Percentiles rank a stretch among this genome's conserved stretches.
These are phyloP conservation scores for Hypoxylon sp. DNA, from an alignment of 2,329 filamentous ascomycete genomes.

Conservation along the genomic window DNA sequence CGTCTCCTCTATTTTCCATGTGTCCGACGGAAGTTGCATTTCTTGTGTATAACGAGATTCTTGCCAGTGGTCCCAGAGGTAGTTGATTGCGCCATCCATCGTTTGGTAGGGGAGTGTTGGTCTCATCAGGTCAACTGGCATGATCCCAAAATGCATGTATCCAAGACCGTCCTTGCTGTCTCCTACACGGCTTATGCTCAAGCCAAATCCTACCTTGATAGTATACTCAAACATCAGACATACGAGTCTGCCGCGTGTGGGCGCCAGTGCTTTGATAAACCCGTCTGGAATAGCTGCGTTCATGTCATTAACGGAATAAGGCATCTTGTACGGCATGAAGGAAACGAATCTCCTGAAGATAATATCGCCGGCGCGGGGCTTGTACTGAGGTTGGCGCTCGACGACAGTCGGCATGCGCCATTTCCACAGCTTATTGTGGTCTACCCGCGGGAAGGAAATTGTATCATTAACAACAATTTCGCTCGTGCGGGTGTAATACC, in stretches of 20 bases:
- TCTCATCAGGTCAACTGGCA: slow-evolving; percentile 6
- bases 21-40: slow-evolving; percentile 10
- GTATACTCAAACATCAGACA: slow-evolving; percentile 23
- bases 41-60: background rate
- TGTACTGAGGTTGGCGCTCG: slow-evolving; percentile 24
- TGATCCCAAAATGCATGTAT: slow-evolving; percentile 21
- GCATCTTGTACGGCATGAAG: background rate
- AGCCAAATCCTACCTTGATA: background rate
- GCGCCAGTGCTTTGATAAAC: slow-evolving; percentile 6
- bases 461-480: slow-evolving; percentile 26
- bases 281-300: slow-evolving; percentile 22
- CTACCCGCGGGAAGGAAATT: slow-evolving; percentile 7
- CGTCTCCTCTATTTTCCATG: slow-evolving; percentile 11
- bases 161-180: slow-evolving; percentile 4
- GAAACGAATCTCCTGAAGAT: slow-evolving; percentile 28
- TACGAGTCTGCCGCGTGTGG: background rate
- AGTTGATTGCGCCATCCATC: background rate
- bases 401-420: slow-evolving; percentile 14
- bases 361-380: slow-evolving; percentile 24
- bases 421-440: slow-evolving; percentile 7
- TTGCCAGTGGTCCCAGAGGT: slow-evolving; percentile 22
- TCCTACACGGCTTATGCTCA: slow-evolving; percentile 19
- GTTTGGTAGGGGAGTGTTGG: background rate
- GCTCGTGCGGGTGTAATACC: slow-evolving; percentile 24
- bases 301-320: background rate